Evolutionary conservation across 306 rosid genomes (phyloP).

Genomic region (Spatholobus suberectus): DNA sequence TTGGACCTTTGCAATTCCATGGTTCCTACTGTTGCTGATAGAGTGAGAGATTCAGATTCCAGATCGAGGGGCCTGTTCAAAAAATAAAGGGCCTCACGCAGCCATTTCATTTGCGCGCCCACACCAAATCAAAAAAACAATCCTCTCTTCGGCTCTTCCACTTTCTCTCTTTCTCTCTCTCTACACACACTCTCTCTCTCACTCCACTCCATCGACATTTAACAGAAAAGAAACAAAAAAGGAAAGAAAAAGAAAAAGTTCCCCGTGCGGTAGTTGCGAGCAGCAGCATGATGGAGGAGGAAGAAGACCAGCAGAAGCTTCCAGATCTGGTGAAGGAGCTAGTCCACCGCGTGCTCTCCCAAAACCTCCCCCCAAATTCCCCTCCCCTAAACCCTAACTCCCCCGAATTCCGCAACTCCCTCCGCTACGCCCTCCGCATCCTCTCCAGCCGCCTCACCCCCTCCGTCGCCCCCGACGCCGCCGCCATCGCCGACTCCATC

Average conservation of each 20-base stretch:
- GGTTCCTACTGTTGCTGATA: not conserved
- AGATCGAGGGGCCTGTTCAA: not conserved
- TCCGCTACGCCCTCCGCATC: conserved; percentile 86
- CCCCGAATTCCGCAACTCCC: conserved; percentile 59
- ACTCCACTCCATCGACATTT: not conserved
- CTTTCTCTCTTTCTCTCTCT: no score
- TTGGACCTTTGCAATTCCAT: no score
- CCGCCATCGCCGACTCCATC: conserved; percentile 88
- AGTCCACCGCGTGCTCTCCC: conserved; percentile 71
- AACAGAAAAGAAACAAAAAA: not conserved
- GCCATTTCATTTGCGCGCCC: conserved; percentile 35
- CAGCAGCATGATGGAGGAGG: conserved; percentile 69
- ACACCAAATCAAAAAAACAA: conserved; percentile 11
- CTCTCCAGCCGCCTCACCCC: conserved; percentile 81
- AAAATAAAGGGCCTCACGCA: not conserved
- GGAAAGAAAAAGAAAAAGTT: not conserved
- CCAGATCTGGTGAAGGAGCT: conserved; percentile 88
- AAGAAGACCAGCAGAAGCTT: conserved; percentile 81
- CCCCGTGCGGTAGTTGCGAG: not conserved
- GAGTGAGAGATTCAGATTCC: not conserved
- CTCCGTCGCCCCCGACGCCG: conserved; percentile 84
- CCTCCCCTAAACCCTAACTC: conserved; percentile 56
- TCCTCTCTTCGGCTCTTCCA: not conserved
- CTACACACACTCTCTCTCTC: not conserved
- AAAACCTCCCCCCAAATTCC: conserved; percentile 48